phyloP scores from a whole-genome alignment of 2,329 filamentous ascomycete species.

The Fusarium keratoplasticum region DNA sequence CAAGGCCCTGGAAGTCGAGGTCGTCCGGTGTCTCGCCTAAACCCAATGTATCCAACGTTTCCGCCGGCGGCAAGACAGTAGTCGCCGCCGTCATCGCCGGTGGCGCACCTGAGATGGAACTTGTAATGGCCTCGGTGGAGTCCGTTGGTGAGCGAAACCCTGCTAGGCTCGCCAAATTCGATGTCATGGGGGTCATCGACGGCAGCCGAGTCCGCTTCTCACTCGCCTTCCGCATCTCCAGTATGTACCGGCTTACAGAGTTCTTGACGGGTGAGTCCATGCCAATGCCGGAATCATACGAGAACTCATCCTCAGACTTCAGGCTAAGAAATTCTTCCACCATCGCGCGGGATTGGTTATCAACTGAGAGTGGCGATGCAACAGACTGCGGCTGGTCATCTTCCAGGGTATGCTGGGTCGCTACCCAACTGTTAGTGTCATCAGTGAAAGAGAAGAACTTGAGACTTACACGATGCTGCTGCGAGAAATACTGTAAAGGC shows the following conservation, averaged over 20 bases:
- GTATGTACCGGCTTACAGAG: conserved; percentile 24
- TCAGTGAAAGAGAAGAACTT: no score
- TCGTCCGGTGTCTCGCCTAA: background rate
- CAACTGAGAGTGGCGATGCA: conserved; percentile 13
- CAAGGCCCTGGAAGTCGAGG: background rate
- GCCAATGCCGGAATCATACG: conserved; percentile 39
- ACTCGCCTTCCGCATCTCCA: conserved; percentile 25
- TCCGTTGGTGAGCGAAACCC: background rate
- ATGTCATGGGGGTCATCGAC: background rate
- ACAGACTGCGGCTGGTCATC: conserved; percentile 10
- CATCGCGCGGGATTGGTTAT: conserved; percentile 26
- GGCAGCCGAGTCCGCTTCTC: conserved; percentile 12
- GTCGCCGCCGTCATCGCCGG: background rate
- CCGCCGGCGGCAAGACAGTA: background rate
- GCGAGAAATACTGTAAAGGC: conserved; percentile 35
- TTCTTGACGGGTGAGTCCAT: conserved; percentile 11
- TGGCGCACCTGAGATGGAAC: background rate
- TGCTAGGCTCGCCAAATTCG: background rate
- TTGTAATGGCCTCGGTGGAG: background rate
- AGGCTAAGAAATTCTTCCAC: conserved; percentile 36
- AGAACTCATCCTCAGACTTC: conserved; percentile 13
- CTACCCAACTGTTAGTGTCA: conserved; percentile 15
- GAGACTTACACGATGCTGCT: conserved; percentile 28
- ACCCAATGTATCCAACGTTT: background rate
- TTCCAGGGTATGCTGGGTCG: conserved; percentile 33